Base-by-base conservation (phyloP, 2,329 filamentous ascomycete species). In the Lachnellula arida region DNA sequence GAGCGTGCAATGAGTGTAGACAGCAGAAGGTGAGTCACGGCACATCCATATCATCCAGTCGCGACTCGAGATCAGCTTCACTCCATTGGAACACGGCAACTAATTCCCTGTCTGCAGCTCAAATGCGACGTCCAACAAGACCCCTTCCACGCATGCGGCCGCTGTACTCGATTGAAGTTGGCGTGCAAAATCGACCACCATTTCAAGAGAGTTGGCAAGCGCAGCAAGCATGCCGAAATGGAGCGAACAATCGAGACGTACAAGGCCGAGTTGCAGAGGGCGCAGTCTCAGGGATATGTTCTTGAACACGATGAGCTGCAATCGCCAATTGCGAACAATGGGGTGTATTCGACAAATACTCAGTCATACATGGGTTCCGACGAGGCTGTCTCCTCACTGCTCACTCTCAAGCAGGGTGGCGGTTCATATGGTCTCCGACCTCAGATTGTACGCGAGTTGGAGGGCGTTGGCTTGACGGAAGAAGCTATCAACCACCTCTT, bases 121-220 rank as follows among this genome's bases (percentile, higher is more conserved):
- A 87, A 88, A 68, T 94, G 89, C 79, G 88, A 93, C 76, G 89
- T 93, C 64, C 78, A 89, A 64, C 88, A 91, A 73, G 88, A 90
- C 28, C 88, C 88, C 17, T 92, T 91, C 71, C 81, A 84, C 66
- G 84, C 83, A 65, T 94, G 89, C 75, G 85, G 85, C 53, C 81
- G 89, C 55, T 94, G 89, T 74, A 82, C 82, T 69, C 88, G 90
- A 66, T 81, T 92, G 68, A 89, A 88, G 72, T 84, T 93, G 59
- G 82, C 86, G 59, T 94, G 89, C 78, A 89, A 90, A 72, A 93
- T 94, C 72, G 88, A 93, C 72, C 89, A 87, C 67, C 91, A 91
- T 72, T 93, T 93, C 75, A 92, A 91, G 78, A 85, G 89, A 64
- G 78, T 92, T 17, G 87, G 89, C 60, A 94, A 94, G 76, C 82